These are phyloP conservation scores for Vitis hybrid DNA, from an alignment of 177 flowering plant genomes.

Conservation along the genomic window DNA sequence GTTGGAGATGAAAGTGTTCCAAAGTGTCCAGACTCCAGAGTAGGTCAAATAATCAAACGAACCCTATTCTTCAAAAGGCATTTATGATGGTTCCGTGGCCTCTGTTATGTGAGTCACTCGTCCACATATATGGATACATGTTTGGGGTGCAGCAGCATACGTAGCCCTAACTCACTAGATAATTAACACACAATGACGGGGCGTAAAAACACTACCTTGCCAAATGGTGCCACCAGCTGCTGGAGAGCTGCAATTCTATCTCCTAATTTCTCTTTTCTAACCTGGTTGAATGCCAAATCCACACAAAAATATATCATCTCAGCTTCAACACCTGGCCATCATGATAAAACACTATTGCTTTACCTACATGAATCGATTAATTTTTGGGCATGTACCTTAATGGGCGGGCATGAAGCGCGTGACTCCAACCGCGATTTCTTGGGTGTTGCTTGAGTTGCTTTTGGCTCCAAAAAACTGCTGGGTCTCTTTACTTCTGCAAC, in stretches of 20 bases:
- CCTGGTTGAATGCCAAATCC: slow-evolving; percentile 37
- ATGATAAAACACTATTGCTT: too few species aligned
- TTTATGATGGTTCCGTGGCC: too few species aligned
- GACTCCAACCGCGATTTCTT: slow-evolving; percentile 79
- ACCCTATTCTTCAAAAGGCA: too few species aligned
- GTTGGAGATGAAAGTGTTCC: too few species aligned
- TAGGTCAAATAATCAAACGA: too few species aligned
- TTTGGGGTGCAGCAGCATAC: too few species aligned
- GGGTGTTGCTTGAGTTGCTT: slow-evolving; percentile 36
- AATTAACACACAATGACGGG: neutral
- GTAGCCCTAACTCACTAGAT: neutral
- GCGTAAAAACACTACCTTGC: slow-evolving; percentile 57
- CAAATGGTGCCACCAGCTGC: slow-evolving; percentile 89
- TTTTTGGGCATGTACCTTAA: slow-evolving; percentile 62
- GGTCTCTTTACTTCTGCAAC: slow-evolving; percentile 53
- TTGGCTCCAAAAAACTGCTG: slow-evolving; percentile 35
- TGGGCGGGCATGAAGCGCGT: slow-evolving; percentile 68
- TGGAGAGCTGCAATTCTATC: slow-evolving; percentile 95
- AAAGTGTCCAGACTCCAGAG: too few species aligned
- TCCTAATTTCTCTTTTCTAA: slow-evolving; percentile 88
- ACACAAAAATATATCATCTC: neutral
- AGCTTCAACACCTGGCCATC: too few species aligned
- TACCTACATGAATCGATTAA: neutral
- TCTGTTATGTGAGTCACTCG: too few species aligned
- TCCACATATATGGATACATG: too few species aligned